Percentiles rank a stretch among this genome's conserved stretches.
Conservation (phyloP, 805 yeast genomes). For the Metschnikowia lunata region DNA sequence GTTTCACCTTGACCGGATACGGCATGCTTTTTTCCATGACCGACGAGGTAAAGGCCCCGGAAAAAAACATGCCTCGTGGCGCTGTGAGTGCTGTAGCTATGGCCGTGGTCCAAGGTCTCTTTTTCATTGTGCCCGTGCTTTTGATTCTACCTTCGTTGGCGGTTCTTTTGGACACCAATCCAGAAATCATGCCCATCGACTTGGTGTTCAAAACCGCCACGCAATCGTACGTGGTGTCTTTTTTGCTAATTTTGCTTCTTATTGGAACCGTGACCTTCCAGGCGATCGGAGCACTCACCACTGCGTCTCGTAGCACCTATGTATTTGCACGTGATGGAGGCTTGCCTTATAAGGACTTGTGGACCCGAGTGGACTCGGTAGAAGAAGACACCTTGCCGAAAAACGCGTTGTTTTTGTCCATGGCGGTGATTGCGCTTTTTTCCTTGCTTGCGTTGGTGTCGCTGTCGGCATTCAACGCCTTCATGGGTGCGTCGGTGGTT, state of each 20-base stretch:
- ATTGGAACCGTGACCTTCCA: conserved; percentile 71
- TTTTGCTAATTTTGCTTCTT: conserved; percentile 60
- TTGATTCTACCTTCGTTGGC: conserved; percentile 66
- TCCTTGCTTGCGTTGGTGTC: conserved; percentile 67
- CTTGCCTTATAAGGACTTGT: conserved; percentile 56
- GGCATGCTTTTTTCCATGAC: conserved; percentile 79
- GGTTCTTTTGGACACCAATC: conserved; percentile 49
- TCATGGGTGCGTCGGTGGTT: conserved; percentile 77
- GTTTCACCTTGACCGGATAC: conserved; percentile 77
- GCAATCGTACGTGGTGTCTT: conserved; percentile 62
- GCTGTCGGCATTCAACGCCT: conserved; percentile 74
- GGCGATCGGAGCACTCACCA: conserved; percentile 73
- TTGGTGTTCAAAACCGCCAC: conserved; percentile 69
- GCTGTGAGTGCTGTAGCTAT: conserved; percentile 60
- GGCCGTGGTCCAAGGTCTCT: conserved; percentile 64
- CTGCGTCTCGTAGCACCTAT: conserved; percentile 78
- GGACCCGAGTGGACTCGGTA: conserved; percentile 60
- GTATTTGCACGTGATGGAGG: conserved; percentile 84
- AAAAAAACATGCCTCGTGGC: conserved; percentile 69
- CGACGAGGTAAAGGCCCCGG: conserved; percentile 77
- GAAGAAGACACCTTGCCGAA: conserved; percentile 61
- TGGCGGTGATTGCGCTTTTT: conserved; percentile 54
- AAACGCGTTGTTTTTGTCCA: conserved; percentile 62
- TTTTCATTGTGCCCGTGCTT: conserved; percentile 68
- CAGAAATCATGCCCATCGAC: conserved; percentile 74